Evolutionary conservation across 345 rosid species (phyloP).

Genomic region (Populus euphratica): DNA sequence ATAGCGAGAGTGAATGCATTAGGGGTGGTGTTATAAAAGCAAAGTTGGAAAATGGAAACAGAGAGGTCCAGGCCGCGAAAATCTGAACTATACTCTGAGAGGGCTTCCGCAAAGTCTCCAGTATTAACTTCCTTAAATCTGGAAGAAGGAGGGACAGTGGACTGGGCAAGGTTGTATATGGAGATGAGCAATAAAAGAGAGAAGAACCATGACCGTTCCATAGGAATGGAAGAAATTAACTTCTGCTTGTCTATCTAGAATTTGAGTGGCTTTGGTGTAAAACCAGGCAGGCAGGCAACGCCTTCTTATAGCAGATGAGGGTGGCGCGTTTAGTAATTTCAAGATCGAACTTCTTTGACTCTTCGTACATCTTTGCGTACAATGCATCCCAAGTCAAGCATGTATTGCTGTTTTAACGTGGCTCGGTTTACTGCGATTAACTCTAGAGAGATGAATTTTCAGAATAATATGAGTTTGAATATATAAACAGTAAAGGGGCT

Average conservation of each 20-base stretch:
- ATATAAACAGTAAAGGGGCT: too few relatives aligned
- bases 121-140: conserved; percentile 37
- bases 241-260: background rate
- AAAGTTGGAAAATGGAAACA: conserved; percentile 45
- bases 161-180: conserved; percentile 15
- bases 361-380: background rate
- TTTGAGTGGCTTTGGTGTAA: background rate
- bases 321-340: background rate
- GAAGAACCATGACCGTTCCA: conserved; percentile 6
- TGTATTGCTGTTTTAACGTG: background rate
- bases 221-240: background rate
- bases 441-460: too few relatives aligned
- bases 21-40: conserved; percentile 61
- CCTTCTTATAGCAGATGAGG: conserved; percentile 13
- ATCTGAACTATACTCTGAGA: conserved; percentile 36
- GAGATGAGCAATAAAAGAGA: conserved; percentile 12
- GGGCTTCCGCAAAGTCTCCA: conserved; percentile 33
- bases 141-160: conserved; percentile 36
- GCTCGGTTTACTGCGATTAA: background rate
- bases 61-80: conserved; percentile 25
- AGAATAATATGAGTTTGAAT: too few relatives aligned
- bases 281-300: conserved; percentile 18
- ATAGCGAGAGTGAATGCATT: conserved; percentile 55
- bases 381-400: background rate
- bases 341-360: background rate